A percentile compares a stretch with the other conserved stretches of the same genome.
Evolutionary conservation across 1,284 basidiomycete genomes (phyloP).

Genomic region (Fomitopsis palustris): DNA sequence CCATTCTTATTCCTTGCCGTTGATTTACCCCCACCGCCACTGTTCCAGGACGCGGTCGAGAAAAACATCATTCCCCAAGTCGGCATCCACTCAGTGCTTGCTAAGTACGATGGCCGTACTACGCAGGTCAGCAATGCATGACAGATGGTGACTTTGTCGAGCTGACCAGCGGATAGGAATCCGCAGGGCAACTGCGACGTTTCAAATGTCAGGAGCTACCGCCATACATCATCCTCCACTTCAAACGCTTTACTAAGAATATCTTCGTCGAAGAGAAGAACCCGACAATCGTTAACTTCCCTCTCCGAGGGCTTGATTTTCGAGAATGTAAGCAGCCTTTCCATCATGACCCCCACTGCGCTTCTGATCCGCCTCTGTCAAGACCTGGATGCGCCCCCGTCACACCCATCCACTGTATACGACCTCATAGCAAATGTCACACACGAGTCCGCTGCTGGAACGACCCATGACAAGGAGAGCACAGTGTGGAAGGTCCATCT

Average conservation of each 20-base stretch:
- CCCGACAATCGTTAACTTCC: conserved; percentile 97
- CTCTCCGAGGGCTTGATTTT: conserved; percentile 89
- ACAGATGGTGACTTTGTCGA: not conserved
- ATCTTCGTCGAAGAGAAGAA: conserved; percentile 98
- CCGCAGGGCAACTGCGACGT: conserved; percentile 79
- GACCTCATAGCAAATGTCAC: conserved; percentile 96
- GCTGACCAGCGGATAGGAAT: conserved; percentile 56
- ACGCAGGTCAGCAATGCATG: conserved; percentile 59
- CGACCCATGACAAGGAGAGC: conserved; percentile 83
- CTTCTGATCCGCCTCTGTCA: conserved; percentile 15
- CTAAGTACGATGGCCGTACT: conserved; percentile 92
- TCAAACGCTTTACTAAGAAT: conserved; percentile 98
- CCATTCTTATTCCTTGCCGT: conserved; percentile 96
- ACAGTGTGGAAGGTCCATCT: conserved; percentile 94
- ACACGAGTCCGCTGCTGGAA: conserved; percentile 92
- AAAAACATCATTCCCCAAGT: conserved; percentile 99
- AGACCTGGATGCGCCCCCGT: conserved; percentile 76
- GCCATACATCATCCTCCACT: conserved; percentile 91
- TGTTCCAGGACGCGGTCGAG: conserved; percentile 93
- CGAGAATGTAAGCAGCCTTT: conserved; percentile 66
- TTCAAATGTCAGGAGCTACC: conserved; percentile 90
- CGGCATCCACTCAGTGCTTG: conserved; percentile 85
- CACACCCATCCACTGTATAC: conserved; percentile 69
- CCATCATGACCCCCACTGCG: not conserved
- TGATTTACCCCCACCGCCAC: conserved; percentile 92